A percentile compares a stretch with the other conserved stretches of the same genome.
phyloP scores from a whole-genome alignment of 495 filamentous ascomycete genomes.

The Penicillium longicatenatum region DNA sequence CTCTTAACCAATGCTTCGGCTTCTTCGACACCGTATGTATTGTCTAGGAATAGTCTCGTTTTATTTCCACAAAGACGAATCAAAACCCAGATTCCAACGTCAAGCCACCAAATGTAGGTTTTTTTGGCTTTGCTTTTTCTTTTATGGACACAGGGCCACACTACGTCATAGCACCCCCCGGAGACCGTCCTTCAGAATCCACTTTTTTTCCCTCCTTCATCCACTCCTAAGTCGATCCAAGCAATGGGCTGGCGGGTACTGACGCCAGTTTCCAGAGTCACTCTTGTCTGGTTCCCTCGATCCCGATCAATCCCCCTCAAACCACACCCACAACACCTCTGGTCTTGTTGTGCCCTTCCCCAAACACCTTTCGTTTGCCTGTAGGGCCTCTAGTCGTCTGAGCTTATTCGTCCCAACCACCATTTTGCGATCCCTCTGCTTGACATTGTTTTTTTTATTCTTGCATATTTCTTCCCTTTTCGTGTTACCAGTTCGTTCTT shows the following conservation, averaged over 20 bases:
- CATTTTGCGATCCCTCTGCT: background rate
- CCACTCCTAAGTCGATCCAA: constrained; percentile 35
- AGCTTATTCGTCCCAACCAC: constrained; percentile 17
- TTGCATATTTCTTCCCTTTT: constrained; percentile 8
- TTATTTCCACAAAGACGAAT: background rate
- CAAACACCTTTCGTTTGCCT: constrained; percentile 5
- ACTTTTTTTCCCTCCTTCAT: constrained; percentile 26
- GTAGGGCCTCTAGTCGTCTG: constrained; percentile 21
- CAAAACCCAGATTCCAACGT: background rate
- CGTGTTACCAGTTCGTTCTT: constrained; percentile 1
- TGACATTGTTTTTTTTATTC: constrained; percentile 5
- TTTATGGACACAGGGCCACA: constrained; percentile 23
- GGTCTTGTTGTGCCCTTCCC: background rate
- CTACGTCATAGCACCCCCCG: constrained; percentile 44
- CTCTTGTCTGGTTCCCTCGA: constrained; percentile 15
- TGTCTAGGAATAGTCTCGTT: background rate
- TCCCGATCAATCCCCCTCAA: constrained; percentile 14
- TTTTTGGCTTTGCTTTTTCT: constrained; percentile 3
- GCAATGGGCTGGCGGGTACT: constrained; percentile 32
- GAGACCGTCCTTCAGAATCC: constrained; percentile 34
- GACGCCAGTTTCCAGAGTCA: constrained; percentile 26
- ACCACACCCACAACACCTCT: constrained; percentile 2
- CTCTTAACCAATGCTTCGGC: too few relatives aligned
- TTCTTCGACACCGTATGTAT: too few relatives aligned
- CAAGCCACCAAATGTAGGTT: background rate